phyloP scores from a whole-genome alignment of 371 early-diverging fungal species.

The Mortierella sp. region DNA sequence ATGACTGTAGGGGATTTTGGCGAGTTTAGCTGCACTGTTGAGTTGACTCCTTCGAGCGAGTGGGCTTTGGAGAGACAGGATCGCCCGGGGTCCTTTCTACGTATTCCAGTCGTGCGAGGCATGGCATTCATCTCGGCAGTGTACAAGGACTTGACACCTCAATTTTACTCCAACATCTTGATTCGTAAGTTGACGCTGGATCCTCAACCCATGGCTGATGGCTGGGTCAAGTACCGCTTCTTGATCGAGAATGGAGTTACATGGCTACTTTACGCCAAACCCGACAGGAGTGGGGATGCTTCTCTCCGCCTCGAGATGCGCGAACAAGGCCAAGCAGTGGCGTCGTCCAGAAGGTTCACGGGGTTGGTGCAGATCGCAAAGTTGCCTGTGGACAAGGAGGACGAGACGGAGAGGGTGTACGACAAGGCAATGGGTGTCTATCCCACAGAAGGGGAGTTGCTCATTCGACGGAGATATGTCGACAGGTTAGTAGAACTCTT shows the following conservation, averaged over 20 bases:
- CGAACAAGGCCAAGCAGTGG: conserved; percentile 42
- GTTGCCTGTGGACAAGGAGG: conserved; percentile 52
- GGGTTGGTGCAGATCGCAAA: conserved; percentile 68
- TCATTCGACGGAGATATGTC: conserved; percentile 25
- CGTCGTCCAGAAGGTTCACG: conserved; percentile 47
- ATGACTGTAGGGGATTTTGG: conserved; percentile 49
- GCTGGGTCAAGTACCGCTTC: conserved; percentile 50
- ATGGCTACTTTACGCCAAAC: conserved; percentile 42
- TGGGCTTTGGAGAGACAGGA: background rate
- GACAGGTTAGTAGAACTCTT: conserved; percentile 16
- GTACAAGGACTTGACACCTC: conserved; percentile 64
- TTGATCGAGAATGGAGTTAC: conserved; percentile 47
- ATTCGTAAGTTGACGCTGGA: conserved; percentile 32
- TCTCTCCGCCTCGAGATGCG: conserved; percentile 19
- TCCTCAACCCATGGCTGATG: background rate
- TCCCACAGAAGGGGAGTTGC: conserved; percentile 61
- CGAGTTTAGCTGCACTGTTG: conserved; percentile 51
- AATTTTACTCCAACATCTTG: conserved; percentile 55
- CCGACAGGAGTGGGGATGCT: background rate
- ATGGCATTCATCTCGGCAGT: conserved; percentile 65
- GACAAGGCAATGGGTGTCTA: conserved; percentile 64
- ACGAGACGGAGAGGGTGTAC: conserved; percentile 54
- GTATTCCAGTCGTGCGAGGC: conserved; percentile 65
- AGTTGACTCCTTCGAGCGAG: conserved; percentile 24
- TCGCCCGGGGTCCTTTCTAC: conserved; percentile 10